Evolutionary conservation across 2,329 filamentous ascomycete genomes (phyloP).

Genomic region (Fusarium sp.): DNA sequence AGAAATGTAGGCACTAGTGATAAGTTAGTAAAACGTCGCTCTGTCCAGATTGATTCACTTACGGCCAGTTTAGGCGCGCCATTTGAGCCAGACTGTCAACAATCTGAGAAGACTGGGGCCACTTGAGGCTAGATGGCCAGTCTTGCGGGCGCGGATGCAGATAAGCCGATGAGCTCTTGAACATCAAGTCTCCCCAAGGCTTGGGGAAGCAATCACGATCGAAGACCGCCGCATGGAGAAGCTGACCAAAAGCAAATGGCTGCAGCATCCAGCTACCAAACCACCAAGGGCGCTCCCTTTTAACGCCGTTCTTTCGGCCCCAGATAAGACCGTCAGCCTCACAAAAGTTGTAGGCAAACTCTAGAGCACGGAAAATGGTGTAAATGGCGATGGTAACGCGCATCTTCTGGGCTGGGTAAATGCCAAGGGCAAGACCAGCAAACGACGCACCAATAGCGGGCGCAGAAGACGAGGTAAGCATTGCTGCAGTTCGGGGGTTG

Average conservation of each 20-base stretch:
- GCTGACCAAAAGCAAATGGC: slow-evolving; percentile 81
- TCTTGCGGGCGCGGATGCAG: slow-evolving; percentile 79
- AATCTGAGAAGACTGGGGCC: slow-evolving; percentile 83
- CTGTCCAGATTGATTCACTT: slow-evolving; percentile 56
- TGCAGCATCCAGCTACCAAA: slow-evolving; percentile 88
- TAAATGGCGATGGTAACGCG: slow-evolving; percentile 88
- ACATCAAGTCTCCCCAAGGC: slow-evolving; percentile 65
- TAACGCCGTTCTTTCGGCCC: slow-evolving; percentile 68
- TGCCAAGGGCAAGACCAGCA: slow-evolving; percentile 85
- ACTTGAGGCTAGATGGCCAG: slow-evolving; percentile 76
- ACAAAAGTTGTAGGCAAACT: slow-evolving; percentile 88
- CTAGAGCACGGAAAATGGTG: slow-evolving; percentile 82
- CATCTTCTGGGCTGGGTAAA: slow-evolving; percentile 76
- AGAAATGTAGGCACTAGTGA: slow-evolving; percentile 78
- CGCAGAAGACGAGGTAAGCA: slow-evolving; percentile 86
- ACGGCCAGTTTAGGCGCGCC: slow-evolving; percentile 87
- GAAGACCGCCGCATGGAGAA: slow-evolving; percentile 83
- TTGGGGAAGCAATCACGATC: slow-evolving; percentile 81
- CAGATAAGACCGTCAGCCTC: slow-evolving; percentile 81
- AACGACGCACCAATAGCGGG: slow-evolving; percentile 92
- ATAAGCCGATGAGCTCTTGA: slow-evolving; percentile 84
- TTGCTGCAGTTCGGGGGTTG: slow-evolving; percentile 82
- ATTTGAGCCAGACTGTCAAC: slow-evolving; percentile 87
- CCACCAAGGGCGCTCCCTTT: slow-evolving; percentile 82
- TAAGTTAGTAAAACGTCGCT: slow-evolving; percentile 12